These are phyloP conservation scores for Naganishia vaughanmartiniae DNA, from an alignment of 768 basidiomycete genomes.

Conservation along the genomic window DNA sequence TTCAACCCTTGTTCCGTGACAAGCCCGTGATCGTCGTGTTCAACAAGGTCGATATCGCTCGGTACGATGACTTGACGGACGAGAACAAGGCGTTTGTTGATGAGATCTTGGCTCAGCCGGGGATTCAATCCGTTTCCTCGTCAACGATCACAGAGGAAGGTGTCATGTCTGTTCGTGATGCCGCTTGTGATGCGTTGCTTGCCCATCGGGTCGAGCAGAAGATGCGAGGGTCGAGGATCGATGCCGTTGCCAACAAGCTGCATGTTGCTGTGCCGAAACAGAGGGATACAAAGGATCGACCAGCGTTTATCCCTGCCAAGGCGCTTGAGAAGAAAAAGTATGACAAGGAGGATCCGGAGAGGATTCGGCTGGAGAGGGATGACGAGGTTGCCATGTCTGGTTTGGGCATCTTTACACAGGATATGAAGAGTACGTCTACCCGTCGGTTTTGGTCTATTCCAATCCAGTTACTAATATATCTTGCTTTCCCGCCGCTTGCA, in stretches of 20 bases:
- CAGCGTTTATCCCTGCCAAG: slow-evolving; percentile 82
- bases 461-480: too few species aligned
- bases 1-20: slow-evolving; percentile 91
- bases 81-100: slow-evolving; percentile 77
- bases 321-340: slow-evolving; percentile 75
- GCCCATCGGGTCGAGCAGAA: slow-evolving; percentile 92
- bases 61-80: slow-evolving; percentile 75
- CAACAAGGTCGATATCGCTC: slow-evolving; percentile 94
- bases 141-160: slow-evolving; percentile 97
- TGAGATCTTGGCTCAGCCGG: slow-evolving; percentile 71
- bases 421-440: slow-evolving; percentile 71
- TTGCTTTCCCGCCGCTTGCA: slow-evolving; percentile 55
- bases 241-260: slow-evolving; percentile 87
- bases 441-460: neutral
- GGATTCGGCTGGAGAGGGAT: slow-evolving; percentile 71
- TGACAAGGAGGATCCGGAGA: slow-evolving; percentile 81
- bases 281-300: slow-evolving; percentile 81
- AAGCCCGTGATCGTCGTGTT: slow-evolving; percentile 93
- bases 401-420: slow-evolving; percentile 85
- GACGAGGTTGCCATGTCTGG: slow-evolving; percentile 75
- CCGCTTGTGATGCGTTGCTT: slow-evolving; percentile 89
- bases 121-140: slow-evolving; percentile 70
- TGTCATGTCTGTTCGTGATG: slow-evolving; percentile 93
- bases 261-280: slow-evolving; percentile 90
- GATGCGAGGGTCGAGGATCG: slow-evolving; percentile 88